Evolutionary conservation across 352 stramenopile genomes (phyloP).

Genomic region (Phytophthora hybrid): DNA sequence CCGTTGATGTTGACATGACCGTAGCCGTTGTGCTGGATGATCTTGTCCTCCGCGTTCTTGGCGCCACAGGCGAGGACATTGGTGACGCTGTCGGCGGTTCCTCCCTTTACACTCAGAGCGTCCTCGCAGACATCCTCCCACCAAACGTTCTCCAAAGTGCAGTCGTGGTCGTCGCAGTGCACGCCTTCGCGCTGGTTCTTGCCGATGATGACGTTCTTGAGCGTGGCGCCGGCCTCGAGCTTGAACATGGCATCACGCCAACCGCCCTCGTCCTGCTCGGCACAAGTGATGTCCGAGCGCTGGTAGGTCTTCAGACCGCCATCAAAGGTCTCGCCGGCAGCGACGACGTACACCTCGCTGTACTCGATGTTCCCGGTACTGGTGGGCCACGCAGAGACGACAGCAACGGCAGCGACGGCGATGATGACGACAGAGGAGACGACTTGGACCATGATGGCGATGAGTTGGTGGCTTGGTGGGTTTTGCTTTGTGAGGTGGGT

Average conservation of each 20-base stretch:
- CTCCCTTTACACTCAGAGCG: conserved; percentile 48
- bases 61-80: conserved; percentile 42
- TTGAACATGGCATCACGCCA: conserved; percentile 42
- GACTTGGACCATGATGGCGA: conserved; percentile 28
- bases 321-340: conserved; percentile 41
- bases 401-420: conserved; percentile 12
- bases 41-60: conserved; percentile 51
- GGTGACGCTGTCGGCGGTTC: conserved; percentile 37
- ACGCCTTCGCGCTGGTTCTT: conserved; percentile 46
- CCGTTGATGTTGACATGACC: conserved; percentile 51
- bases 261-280: conserved; percentile 35
- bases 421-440: conserved; percentile 25
- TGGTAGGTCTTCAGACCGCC: conserved; percentile 53
- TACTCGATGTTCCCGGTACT: conserved; percentile 40
- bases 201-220: conserved; percentile 58
- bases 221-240: conserved; percentile 43
- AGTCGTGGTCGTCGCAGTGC: conserved; percentile 44
- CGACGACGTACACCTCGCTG: conserved; percentile 41
- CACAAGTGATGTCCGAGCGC: conserved; percentile 45
- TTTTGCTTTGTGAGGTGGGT: conserved; percentile 11
- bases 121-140: conserved; percentile 54
- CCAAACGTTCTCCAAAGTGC: conserved; percentile 46
- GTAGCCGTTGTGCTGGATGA: conserved; percentile 54
- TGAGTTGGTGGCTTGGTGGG: not conserved
- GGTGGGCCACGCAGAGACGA: conserved; percentile 37